phyloP scores from a whole-genome alignment of 2,329 filamentous ascomycete genomes.

The Dothideomycetes sp. region DNA sequence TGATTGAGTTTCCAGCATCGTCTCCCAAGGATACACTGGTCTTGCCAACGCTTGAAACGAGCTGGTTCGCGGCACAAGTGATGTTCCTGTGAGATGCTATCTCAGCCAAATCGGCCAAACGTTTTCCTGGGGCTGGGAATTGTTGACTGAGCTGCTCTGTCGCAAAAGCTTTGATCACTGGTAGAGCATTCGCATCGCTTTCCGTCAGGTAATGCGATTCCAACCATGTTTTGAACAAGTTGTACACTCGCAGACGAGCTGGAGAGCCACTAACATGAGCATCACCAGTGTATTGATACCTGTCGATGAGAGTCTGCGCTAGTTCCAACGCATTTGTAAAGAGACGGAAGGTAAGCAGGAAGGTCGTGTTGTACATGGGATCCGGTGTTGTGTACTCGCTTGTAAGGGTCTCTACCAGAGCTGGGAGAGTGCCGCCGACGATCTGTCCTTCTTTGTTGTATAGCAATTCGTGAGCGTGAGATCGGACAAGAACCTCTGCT shows the following conservation, averaged over 20 bases:
- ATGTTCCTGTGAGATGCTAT: conserved; percentile 49
- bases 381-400: conserved; percentile 90
- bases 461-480: conserved; percentile 81
- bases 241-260: conserved; percentile 85
- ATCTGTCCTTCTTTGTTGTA: conserved; percentile 92
- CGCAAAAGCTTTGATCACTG: conserved; percentile 71
- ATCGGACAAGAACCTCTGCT: conserved; percentile 78
- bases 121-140: conserved; percentile 67
- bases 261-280: conserved; percentile 65
- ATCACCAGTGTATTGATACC: conserved; percentile 85
- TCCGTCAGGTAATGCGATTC: conserved; percentile 90
- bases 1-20: conserved; percentile 40
- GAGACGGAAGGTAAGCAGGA: conserved; percentile 90
- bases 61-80: conserved; percentile 21
- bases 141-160: conserved; percentile 57
- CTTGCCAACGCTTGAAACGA: conserved; percentile 85
- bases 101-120: conserved; percentile 69
- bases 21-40: conserved; percentile 65
- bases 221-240: conserved; percentile 94
- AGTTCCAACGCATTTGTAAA: conserved; percentile 77
- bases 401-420: conserved; percentile 87
- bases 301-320: conserved; percentile 72
- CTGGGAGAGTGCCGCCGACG: conserved; percentile 82
- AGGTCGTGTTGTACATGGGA: conserved; percentile 82
- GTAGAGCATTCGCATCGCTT: conserved; percentile 66